phyloP scores from a whole-genome alignment of 805 yeast species.

The Candida broadrunensis region DNA sequence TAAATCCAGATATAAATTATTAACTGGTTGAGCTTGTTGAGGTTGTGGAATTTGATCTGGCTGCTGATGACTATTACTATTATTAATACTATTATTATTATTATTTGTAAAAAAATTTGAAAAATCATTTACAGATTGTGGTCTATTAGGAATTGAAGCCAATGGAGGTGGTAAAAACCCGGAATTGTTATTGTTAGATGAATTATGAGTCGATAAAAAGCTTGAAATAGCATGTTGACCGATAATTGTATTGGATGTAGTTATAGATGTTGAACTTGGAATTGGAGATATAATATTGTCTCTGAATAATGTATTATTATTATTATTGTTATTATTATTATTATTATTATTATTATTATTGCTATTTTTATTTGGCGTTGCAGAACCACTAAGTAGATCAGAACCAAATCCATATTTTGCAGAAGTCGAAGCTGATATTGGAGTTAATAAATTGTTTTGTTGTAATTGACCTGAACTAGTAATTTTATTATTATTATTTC shows the following conservation, averaged over 20 bases:
- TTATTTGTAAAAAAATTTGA: conserved; percentile 14
- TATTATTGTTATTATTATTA: too few species aligned
- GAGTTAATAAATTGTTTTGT: background rate
- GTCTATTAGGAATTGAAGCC: conserved; percentile 31
- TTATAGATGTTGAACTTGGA: background rate
- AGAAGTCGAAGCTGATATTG: background rate
- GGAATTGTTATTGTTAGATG: background rate
- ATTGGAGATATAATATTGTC: conserved; percentile 20
- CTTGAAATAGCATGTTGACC: background rate
- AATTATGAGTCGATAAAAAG: background rate
- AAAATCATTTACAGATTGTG: conserved; percentile 43
- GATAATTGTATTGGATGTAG: background rate
- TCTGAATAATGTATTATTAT: conserved; percentile 11
- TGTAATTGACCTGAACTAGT: background rate
- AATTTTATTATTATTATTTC: background rate
- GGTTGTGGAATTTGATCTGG: conserved; percentile 9
- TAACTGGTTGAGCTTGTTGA: conserved; percentile 4
- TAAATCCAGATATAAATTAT: conserved; percentile 49
- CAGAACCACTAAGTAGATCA: conserved; percentile 7
- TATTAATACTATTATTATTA: background rate
- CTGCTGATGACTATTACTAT: background rate
- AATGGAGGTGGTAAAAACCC: conserved; percentile 25
- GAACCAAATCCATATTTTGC: conserved; percentile 7
- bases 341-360: background rate
- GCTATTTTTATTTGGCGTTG: background rate